Base-by-base conservation (phyloP, 768 basidiomycete genomes). In the Kwoniella sp. region DNA sequence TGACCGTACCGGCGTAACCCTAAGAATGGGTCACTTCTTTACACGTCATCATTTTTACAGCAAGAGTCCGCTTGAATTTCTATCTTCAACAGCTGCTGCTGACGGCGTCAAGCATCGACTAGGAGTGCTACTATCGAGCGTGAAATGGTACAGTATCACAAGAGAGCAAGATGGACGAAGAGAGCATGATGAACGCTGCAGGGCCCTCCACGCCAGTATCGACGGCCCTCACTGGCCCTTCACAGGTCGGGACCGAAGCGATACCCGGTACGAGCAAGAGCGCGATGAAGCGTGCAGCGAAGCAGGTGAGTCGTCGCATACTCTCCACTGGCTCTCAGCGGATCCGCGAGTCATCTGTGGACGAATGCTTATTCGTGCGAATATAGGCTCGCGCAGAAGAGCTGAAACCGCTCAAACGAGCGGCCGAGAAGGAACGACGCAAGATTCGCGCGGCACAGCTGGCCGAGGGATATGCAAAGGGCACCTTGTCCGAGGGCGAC, bases 221-320 rank as follows among this genome's bases (percentile, higher is more conserved):
- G 7, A 3, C 47, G 31, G 14, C 10, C 19, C 4, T 14, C 6
- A 22, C 46, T 28, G 27, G 10, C 20, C n/a, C n/a, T n/a, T n/a
- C n/a, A n/a, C n/a, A n/a, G n/a, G 37, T n/a, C 2, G 26, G 15
- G 2, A 33, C 2, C 25, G 36, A 37, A 15, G 22, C 40, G 49
- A 20, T 45, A 36, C 25, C 29, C 37, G 50, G 27, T 9, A 53
- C 69, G 56, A 67, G 64, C 36, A 70, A 73, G 56, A 65, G 51
- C 32, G 69, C 69, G 0, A 54, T 62, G 63, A 73, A 73, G 41
- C 59, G 60, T 34, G 67, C 67, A 22, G 67, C 67, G 1, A 62
- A 50, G 40, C 46, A 57, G 56, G 69, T 70, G 27, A 19, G 63
- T 46, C 14, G 26, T 54, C 15, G n/a, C n/a, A n/a, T n/a, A n/a